These are phyloP conservation scores for Brassica napus DNA, from an alignment of 345 rosid genomes.

Conservation along the genomic window Da-Ae NC_063447.1:57845001-57845500, in stretches of 20 bases:
- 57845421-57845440: slow-evolving; percentile 84
- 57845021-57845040: slow-evolving; percentile 79
- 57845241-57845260: not conserved
- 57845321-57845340: not conserved
- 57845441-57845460: slow-evolving; percentile 95
- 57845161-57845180: slow-evolving; percentile 82
- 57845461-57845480: slow-evolving; percentile 86
- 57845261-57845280: not conserved
- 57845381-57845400: slow-evolving; percentile 69
- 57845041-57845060: slow-evolving; percentile 83
- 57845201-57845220: slow-evolving; percentile 88
- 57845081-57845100: not conserved
- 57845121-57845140: slow-evolving; percentile 68
- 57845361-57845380: slow-evolving; percentile 74
- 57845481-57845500: slow-evolving; percentile 45
- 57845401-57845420: slow-evolving; percentile 90
- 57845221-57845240: slow-evolving; percentile 65
- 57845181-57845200: slow-evolving; percentile 97
- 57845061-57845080: slow-evolving; percentile 5
- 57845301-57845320: not conserved
- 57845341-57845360: slow-evolving; percentile 73
- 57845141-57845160: slow-evolving; percentile 78
- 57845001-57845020: slow-evolving; percentile 94
- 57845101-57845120: not conserved
- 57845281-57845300: no score